These are phyloP conservation scores for Myriosclerotinia curreyana DNA, from an alignment of 2,329 filamentous ascomycete species.

Conservation along the genomic window DNA sequence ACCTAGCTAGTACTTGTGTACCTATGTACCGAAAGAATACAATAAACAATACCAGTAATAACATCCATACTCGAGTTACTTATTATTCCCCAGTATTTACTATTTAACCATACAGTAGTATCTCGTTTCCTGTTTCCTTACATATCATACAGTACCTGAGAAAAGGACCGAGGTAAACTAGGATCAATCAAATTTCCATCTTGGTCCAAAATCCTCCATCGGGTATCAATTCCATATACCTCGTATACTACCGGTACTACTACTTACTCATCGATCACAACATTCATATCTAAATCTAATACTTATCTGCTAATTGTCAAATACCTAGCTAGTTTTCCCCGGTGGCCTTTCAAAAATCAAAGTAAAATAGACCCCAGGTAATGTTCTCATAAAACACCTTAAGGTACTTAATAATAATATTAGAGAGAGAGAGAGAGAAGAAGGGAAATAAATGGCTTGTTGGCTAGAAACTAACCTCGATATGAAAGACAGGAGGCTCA, in stretches of 20 bases:
- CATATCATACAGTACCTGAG: neutral
- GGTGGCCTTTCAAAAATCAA: too few relatives aligned
- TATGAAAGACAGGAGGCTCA: too few relatives aligned
- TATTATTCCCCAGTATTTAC: too few relatives aligned
- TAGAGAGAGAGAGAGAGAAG: too few relatives aligned
- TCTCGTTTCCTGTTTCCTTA: neutral
- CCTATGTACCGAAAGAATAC: too few relatives aligned
- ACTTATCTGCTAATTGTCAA: conserved; percentile 5
- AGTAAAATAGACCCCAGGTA: neutral
- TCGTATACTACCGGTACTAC: neutral
- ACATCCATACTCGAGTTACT: too few relatives aligned
- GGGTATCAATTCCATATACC: conserved; percentile 5
- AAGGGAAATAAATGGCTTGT: too few relatives aligned
- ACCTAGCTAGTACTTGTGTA: too few relatives aligned
- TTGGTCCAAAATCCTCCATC: neutral
- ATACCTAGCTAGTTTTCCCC: neutral
- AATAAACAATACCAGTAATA: too few relatives aligned
- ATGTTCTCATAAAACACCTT: neutral
- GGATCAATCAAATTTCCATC: neutral
- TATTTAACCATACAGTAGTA: neutral
- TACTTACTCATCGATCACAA: conserved; percentile 7
- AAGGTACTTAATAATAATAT: too few relatives aligned
- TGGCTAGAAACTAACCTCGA: too few relatives aligned
- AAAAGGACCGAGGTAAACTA: conserved; percentile 11
- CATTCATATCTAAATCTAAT: conserved; percentile 5